phyloP scores from a whole-genome alignment of 129 eudicot genomes.

The Scalesia atractyloides region DNA sequence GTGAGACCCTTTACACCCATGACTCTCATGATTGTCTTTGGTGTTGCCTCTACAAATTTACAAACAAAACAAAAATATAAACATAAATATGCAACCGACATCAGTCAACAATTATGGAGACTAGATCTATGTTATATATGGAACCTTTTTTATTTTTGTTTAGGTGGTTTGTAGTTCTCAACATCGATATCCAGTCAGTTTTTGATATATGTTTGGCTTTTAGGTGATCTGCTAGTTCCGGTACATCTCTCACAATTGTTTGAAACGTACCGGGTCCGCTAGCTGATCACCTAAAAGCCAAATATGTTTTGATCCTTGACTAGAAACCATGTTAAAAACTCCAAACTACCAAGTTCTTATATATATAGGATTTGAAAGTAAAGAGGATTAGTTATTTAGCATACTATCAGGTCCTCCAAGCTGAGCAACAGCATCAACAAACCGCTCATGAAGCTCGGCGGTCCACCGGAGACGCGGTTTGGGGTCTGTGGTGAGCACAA shows the following conservation, averaged over 20 bases:
- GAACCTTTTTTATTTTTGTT: no score
- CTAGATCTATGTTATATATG: background rate
- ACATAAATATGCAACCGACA: background rate
- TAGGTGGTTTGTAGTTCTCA: no score
- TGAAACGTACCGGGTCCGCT: no score
- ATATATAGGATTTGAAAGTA: background rate
- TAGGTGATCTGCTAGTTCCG: no score
- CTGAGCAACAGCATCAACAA: constrained; percentile 91
- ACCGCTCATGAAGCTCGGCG: constrained; percentile 88
- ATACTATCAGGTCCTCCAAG: constrained; percentile 95
- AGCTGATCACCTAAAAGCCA: no score
- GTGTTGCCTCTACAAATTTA: constrained; percentile 78
- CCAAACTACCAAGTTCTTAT: no score
- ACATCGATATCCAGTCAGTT: no score
- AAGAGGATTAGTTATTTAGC: background rate
- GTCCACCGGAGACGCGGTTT: constrained; percentile 95
- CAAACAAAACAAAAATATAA: background rate
- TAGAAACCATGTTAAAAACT: no score
- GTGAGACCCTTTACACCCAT: constrained; percentile 99
- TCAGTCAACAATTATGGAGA: constrained; percentile 4
- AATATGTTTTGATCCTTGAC: no score
- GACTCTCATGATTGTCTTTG: constrained; percentile 98
- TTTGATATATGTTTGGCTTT: no score
- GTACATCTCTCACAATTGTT: no score
- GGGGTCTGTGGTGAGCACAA: constrained; percentile 92